These are phyloP conservation scores for Monascus ruber DNA, from an alignment of 2,329 filamentous ascomycete species.

Conservation along the genomic window DNA sequence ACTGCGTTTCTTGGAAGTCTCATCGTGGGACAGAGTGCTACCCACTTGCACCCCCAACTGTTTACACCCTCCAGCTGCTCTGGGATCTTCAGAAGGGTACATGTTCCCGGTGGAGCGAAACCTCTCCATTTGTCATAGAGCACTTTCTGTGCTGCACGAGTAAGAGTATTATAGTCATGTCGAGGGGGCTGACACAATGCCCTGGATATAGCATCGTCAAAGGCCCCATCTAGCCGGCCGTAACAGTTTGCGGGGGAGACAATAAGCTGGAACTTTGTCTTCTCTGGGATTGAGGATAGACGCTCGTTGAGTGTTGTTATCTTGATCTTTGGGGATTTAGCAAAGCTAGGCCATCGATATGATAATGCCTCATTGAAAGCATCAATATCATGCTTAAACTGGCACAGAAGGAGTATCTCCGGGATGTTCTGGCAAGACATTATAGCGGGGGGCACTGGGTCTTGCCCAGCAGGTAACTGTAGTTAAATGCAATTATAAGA, in stretches of 20 bases:
- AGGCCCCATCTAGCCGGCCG: conserved; percentile 43
- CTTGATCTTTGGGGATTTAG: conserved; percentile 25
- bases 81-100: conserved; percentile 38
- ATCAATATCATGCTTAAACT: conserved; percentile 24
- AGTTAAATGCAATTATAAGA: too few relatives aligned
- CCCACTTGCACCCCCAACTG: conserved; percentile 30
- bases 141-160: conserved; percentile 31
- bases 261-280: conserved; percentile 35
- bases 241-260: conserved; percentile 48
- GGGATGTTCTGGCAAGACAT: conserved; percentile 19
- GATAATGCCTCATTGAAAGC: conserved; percentile 31
- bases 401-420: conserved; percentile 33
- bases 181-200: conserved; percentile 31
- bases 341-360: conserved; percentile 19
- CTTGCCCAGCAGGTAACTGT: too few relatives aligned
- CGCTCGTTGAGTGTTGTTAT: conserved; percentile 21
- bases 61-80: conserved; percentile 27
- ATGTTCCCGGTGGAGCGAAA: conserved; percentile 41
- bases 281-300: conserved; percentile 27
- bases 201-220: conserved; percentile 44
- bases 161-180: conserved; percentile 38
- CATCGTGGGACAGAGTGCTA: conserved; percentile 47
- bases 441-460: too few relatives aligned
- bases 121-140: conserved; percentile 40
- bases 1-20: conserved; percentile 31